Evolutionary conservation across 352 stramenopile genomes (phyloP).

Genomic region (Blastocystis sp.): DNA sequence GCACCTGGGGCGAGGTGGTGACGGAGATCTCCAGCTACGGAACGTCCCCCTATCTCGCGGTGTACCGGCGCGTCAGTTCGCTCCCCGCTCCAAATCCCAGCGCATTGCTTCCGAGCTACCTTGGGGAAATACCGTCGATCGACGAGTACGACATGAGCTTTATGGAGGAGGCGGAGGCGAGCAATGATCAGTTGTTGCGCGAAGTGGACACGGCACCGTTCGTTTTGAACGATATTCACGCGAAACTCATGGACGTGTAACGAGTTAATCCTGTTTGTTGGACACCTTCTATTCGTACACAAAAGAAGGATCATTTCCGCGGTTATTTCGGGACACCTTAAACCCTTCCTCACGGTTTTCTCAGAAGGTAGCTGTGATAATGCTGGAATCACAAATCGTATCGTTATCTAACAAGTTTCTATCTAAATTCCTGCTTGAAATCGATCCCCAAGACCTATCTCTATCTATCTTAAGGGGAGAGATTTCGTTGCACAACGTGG

Average conservation of each 20-base stretch:
- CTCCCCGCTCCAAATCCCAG: not conserved
- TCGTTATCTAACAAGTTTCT: conserved; percentile 63
- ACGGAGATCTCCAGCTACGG: conserved; percentile 39
- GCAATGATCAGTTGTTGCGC: conserved; percentile 34
- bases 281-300: not conserved
- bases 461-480: conserved; percentile 38
- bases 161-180: not conserved
- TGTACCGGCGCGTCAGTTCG: not conserved
- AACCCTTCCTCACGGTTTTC: not conserved
- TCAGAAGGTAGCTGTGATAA: not conserved
- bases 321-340: conserved; percentile 9
- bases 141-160: conserved; percentile 9
- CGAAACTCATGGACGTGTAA: not conserved
- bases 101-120: conserved; percentile 11
- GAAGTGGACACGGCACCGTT: conserved; percentile 5
- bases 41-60: conserved; percentile 11
- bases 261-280: conserved; percentile 15
- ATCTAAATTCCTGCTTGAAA: conserved; percentile 27
- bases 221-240: not conserved
- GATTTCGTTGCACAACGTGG: conserved; percentile 41
- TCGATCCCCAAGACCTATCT: conserved; percentile 52
- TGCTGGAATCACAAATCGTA: conserved; percentile 49
- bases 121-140: not conserved
- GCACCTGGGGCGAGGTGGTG: conserved; percentile 24
- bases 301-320: not conserved